These are phyloP conservation scores for Rhynchosporium graminicola DNA, from an alignment of 2,329 filamentous ascomycete species.

Conservation along the genomic window DNA sequence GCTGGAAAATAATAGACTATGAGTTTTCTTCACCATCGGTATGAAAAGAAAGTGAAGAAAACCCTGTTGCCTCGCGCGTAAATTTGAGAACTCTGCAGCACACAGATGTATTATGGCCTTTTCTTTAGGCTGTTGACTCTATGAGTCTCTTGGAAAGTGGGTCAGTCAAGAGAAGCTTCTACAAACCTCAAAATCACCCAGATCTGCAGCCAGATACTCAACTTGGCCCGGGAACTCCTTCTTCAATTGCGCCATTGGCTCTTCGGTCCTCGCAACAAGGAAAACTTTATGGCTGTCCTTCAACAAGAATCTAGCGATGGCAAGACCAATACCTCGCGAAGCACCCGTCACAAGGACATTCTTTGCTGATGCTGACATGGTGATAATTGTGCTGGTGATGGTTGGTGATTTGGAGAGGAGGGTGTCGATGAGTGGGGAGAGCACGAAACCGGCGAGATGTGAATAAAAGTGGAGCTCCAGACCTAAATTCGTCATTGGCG, in stretches of 20 bases:
- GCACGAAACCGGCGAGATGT: too few relatives aligned
- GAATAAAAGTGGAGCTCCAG: too few relatives aligned
- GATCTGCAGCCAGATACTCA: constrained; percentile 57
- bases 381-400: neutral
- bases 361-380: constrained; percentile 45
- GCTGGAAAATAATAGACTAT: too few relatives aligned
- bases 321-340: constrained; percentile 63
- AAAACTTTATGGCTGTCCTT: constrained; percentile 58
- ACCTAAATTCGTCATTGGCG: too few relatives aligned
- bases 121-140: too few relatives aligned
- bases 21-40: too few relatives aligned
- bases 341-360: constrained; percentile 70
- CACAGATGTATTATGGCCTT: too few relatives aligned
- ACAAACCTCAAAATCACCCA: constrained; percentile 53
- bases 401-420: neutral
- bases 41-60: too few relatives aligned
- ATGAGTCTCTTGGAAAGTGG: too few relatives aligned
- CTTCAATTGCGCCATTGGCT: constrained; percentile 53
- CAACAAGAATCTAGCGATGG: constrained; percentile 55
- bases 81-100: too few relatives aligned
- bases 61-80: too few relatives aligned
- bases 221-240: constrained; percentile 54
- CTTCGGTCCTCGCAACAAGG: constrained; percentile 56
- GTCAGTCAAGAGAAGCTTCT: neutral
- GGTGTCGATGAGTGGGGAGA: neutral